phyloP scores from a whole-genome alignment of 2,329 filamentous ascomycete species.

The Setomelanomma holmii region DNA sequence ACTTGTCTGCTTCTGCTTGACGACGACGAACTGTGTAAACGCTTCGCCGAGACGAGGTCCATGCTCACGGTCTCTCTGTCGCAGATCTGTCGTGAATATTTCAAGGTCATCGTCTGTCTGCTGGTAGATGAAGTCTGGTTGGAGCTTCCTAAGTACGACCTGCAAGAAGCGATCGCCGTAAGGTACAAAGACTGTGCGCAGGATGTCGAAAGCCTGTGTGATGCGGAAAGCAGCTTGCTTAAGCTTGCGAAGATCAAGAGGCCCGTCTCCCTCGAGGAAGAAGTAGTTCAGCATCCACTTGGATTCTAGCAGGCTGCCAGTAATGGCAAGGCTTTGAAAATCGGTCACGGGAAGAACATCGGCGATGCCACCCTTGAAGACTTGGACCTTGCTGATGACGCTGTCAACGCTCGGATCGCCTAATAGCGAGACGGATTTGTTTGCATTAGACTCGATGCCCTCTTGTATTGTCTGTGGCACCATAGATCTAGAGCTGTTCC shows the following conservation, averaged over 20 bases:
- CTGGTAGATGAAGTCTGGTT: slow-evolving; percentile 40
- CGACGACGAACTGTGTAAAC: slow-evolving; percentile 41
- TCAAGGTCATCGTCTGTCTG: slow-evolving; percentile 40
- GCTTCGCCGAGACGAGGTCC: slow-evolving; percentile 39
- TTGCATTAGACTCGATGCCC: slow-evolving; percentile 16
- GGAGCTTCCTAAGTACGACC: slow-evolving; percentile 39
- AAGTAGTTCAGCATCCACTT: slow-evolving; percentile 48
- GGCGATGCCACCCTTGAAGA: slow-evolving; percentile 45
- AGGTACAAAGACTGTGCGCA: slow-evolving; percentile 45
- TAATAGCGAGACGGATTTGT: slow-evolving; percentile 38
- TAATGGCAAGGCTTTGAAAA: slow-evolving; percentile 44
- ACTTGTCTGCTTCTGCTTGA: slow-evolving; percentile 38
- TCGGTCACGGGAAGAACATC: slow-evolving; percentile 44
- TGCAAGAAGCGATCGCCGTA: slow-evolving; percentile 44
- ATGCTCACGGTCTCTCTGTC: slow-evolving; percentile 37
- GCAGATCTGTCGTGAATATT: slow-evolving; percentile 35
- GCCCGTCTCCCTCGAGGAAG: slow-evolving; percentile 39
- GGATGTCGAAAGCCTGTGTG: slow-evolving; percentile 43
- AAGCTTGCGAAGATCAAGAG: slow-evolving; percentile 39
- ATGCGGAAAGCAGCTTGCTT: slow-evolving; percentile 41
- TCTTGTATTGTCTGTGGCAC: slow-evolving; percentile 38
- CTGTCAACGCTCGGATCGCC: slow-evolving; percentile 45
- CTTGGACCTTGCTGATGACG: slow-evolving; percentile 44
- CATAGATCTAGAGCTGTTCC: slow-evolving; percentile 21
- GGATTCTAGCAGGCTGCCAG: slow-evolving; percentile 41